Conservation (phyloP, 495 filamentous ascomycete genomes). For the Daldinia childiae region DNA sequence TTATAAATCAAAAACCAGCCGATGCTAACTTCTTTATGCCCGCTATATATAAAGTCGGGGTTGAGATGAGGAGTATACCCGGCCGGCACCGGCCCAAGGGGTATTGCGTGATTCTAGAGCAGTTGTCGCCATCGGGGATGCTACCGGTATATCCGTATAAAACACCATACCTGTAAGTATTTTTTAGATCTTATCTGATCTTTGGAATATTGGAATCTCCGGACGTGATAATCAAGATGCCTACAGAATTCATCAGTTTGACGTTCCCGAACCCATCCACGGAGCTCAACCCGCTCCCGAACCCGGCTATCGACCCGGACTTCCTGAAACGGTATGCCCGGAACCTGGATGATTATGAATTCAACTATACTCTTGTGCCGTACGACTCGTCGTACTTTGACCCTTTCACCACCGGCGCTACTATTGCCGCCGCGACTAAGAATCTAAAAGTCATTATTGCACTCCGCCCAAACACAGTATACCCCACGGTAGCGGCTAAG, state of each 20-base stretch:
- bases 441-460: slow-evolving; percentile 66
- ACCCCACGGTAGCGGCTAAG: slow-evolving; percentile 65
- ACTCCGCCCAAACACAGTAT: slow-evolving; percentile 64
- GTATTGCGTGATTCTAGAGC: slow-evolving; percentile 42
- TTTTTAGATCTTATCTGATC: neutral
- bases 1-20: slow-evolving; percentile 32
- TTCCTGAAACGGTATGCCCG: slow-evolving; percentile 61
- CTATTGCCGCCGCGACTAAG: slow-evolving; percentile 61
- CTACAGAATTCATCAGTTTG: slow-evolving; percentile 64
- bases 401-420: slow-evolving; percentile 62
- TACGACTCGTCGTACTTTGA: slow-evolving; percentile 62
- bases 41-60: slow-evolving; percentile 21
- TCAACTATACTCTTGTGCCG: slow-evolving; percentile 64
- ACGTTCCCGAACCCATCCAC: slow-evolving; percentile 62
- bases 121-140: slow-evolving; percentile 35
- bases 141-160: slow-evolving; percentile 27
- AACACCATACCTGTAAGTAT: neutral
- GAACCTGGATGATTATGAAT: slow-evolving; percentile 61
- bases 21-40: neutral
- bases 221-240: slow-evolving; percentile 50
- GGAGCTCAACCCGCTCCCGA: slow-evolving; percentile 60
- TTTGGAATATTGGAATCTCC: neutral
- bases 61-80: slow-evolving; percentile 24
- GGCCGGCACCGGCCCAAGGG: slow-evolving; percentile 37
- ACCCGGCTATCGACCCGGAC: slow-evolving; percentile 56